Conservation (phyloP, 495 filamentous ascomycete species). For the Aspergillus affinis region DNA sequence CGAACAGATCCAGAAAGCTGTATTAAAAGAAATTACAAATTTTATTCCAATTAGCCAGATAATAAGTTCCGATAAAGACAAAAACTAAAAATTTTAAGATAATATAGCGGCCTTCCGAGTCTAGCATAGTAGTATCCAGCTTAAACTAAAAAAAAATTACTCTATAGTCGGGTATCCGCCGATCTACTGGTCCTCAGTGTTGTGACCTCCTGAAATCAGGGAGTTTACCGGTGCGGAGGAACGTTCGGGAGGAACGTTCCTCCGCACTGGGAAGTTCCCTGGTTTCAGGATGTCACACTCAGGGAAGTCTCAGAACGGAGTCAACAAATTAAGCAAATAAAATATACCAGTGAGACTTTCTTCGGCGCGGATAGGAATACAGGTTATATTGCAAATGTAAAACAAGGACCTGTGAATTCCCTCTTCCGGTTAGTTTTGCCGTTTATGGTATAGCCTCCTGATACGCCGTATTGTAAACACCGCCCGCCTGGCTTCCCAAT, state of each 20-base stretch:
- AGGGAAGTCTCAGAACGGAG: conserved; percentile 74
- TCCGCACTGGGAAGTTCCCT: too few relatives aligned
- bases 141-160: conserved; percentile 60
- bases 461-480: too few relatives aligned
- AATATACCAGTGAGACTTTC: conserved; percentile 88
- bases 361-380: conserved; percentile 86
- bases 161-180: conserved; percentile 77
- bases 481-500: too few relatives aligned
- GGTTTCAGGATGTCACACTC: too few relatives aligned
- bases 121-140: conserved; percentile 69
- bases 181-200: conserved; percentile 75
- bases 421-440: too few relatives aligned
- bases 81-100: conserved; percentile 96
- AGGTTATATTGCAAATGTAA: conserved; percentile 87
- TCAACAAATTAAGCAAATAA: conserved; percentile 69
- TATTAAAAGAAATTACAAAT: conserved; percentile 80
- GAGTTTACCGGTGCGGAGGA: too few relatives aligned
- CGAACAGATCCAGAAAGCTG: conserved; percentile 75
- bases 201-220: too few relatives aligned
- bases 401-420: too few relatives aligned
- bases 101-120: conserved; percentile 89
- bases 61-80: conserved; percentile 87
- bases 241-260: too few relatives aligned
- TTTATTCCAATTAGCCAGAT: conserved; percentile 83
- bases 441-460: too few relatives aligned